phyloP scores from a whole-genome alignment of 2,329 filamentous ascomycete genomes.

The Sphaerulina vaccinii region DNA sequence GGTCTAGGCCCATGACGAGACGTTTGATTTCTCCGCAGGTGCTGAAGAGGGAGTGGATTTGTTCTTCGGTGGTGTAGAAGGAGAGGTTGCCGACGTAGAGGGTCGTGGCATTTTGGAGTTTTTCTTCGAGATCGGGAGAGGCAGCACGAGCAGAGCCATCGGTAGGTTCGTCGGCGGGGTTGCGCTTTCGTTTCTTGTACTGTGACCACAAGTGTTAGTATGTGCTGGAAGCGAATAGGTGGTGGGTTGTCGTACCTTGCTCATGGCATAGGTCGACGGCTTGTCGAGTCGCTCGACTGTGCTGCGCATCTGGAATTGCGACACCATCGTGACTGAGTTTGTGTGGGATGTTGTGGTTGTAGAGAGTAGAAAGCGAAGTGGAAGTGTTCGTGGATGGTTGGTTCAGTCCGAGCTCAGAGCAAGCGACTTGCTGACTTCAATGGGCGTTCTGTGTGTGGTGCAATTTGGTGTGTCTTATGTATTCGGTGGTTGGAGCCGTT shows the following conservation, averaged over 20 bases:
- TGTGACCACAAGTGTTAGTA: slow-evolving; percentile 41
- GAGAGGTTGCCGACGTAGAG: slow-evolving; percentile 97
- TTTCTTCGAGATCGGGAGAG: slow-evolving; percentile 67
- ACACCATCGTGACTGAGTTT: slow-evolving; percentile 46
- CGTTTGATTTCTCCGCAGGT: slow-evolving; percentile 94
- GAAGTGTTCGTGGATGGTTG: background rate
- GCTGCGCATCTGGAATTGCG: slow-evolving; percentile 49
- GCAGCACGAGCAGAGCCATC: slow-evolving; percentile 46
- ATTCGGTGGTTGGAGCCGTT: too few relatives aligned
- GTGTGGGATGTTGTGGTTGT: background rate
- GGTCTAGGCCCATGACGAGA: slow-evolving; percentile 94
- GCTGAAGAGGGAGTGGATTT: slow-evolving; percentile 73
- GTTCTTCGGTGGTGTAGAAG: slow-evolving; percentile 83
- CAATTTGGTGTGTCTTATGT: too few relatives aligned
- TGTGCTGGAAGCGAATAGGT: background rate
- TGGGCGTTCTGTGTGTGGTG: too few relatives aligned
- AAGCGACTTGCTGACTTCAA: too few relatives aligned
- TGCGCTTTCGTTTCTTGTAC: slow-evolving; percentile 70
- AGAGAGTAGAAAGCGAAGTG: background rate
- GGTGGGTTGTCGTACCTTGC: slow-evolving; percentile 60
- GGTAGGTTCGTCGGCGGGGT: slow-evolving; percentile 53
- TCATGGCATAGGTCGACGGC: slow-evolving; percentile 89
- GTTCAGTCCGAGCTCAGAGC: background rate
- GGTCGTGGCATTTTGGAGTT: slow-evolving; percentile 82
- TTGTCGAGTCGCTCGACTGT: slow-evolving; percentile 91